These are phyloP conservation scores for Phytophthora colocasiae DNA, from an alignment of 352 stramenopile genomes.

Conservation along the genomic window DNA sequence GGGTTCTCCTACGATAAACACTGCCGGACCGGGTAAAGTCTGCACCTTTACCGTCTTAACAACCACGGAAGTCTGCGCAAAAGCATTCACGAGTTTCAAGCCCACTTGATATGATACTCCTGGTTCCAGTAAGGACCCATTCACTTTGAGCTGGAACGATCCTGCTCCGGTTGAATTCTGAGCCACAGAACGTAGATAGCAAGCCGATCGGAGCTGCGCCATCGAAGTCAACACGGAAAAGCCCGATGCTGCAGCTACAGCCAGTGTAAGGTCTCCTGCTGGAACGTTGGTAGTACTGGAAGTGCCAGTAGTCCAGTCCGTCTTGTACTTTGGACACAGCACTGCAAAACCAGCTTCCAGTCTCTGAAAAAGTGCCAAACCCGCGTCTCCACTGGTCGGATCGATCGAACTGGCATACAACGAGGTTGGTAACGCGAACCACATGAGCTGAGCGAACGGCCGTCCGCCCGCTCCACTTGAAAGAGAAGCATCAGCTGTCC, in stretches of 20 bases:
- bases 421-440: slow-evolving; percentile 50
- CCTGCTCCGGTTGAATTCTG: slow-evolving; percentile 28
- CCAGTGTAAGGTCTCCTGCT: slow-evolving; percentile 35
- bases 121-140: slow-evolving; percentile 51
- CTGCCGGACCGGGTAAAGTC: slow-evolving; percentile 48
- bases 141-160: slow-evolving; percentile 45
- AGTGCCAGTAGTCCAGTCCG: slow-evolving; percentile 44
- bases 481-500: slow-evolving; percentile 56
- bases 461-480: slow-evolving; percentile 64
- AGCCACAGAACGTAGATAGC: slow-evolving; percentile 54
- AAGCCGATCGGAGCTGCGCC: slow-evolving; percentile 54
- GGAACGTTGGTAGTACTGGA: slow-evolving; percentile 38
- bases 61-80: slow-evolving; percentile 38
- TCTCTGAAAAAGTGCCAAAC: slow-evolving; percentile 32
- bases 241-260: slow-evolving; percentile 15
- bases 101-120: slow-evolving; percentile 55
- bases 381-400: slow-evolving; percentile 11
- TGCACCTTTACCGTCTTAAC: slow-evolving; percentile 47
- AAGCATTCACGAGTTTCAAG: slow-evolving; percentile 66
- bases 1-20: slow-evolving; percentile 59
- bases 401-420: slow-evolving; percentile 25
- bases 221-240: slow-evolving; percentile 46
- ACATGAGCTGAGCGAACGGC: slow-evolving; percentile 45
- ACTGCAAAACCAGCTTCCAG: slow-evolving; percentile 40
- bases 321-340: slow-evolving; percentile 63